Base-by-base conservation (phyloP, 164 flowering plant species). In the Dillenia turbinata region DNA sequence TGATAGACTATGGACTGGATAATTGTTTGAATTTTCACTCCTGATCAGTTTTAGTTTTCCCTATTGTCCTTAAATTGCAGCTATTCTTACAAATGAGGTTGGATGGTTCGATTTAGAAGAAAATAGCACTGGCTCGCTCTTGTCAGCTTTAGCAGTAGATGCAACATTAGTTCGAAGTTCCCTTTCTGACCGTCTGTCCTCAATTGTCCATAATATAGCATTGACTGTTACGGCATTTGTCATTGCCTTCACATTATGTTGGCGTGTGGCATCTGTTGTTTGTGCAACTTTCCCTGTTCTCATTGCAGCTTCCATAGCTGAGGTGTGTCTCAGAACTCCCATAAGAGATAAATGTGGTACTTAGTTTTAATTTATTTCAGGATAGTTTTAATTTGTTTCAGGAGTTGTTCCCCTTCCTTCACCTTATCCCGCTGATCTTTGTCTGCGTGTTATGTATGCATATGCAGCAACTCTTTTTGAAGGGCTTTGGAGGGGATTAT, bases 51-150 rank as follows among this genome's bases (percentile, higher is more conserved):
- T 10, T 11, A 54, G 50, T 46, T 22, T 62, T 57, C 47, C 50
- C 57, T 50, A 10, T 61, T 59, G 13, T 48, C 5, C 49, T 57
- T 56, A 43, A 62, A 43, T 40, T 60, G 66, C 88, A 90, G 95
- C 89, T 54, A 84, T 91, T 24, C 88, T 91, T 57, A 54, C 67
- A n/a, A 88, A 87, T 60, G 93, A 91, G 77, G 63, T 86, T 64
- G 92, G 88, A 8, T 91, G 95, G 97, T 91, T 86, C 60, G 95
- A 91, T 76, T 61, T 75, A 70, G 87, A 85, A 10, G 91, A 84
- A 67, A 86, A 88, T 44, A 84, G 64, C 47, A 80, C 80, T 44
- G 84, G 89, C 6, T 69, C 82, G 11, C 65, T 88, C 52, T 62
- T 78, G 11, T 79, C 91, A 55, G 76, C 62, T 47, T 73, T 90